Percentiles rank a stretch among this genome's conserved stretches.
Evolutionary conservation across 352 stramenopile species (phyloP).

Genomic region (Phytophthora aleatoria): DNA sequence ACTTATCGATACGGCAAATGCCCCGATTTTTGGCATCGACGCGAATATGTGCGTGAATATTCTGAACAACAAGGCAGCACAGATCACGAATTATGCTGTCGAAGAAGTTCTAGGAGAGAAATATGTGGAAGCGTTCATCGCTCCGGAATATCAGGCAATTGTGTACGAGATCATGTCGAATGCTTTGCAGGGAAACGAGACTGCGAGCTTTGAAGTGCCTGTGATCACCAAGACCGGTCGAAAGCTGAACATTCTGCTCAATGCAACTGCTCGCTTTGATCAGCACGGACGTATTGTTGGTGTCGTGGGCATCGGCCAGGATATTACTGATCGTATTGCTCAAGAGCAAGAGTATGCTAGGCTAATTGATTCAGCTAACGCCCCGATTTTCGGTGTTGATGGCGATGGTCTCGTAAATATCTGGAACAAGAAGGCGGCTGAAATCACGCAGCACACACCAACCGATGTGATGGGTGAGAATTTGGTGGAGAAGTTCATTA

Average conservation of each 20-base stretch:
- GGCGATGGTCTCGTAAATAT: slow-evolving; percentile 61
- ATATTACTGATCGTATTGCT: slow-evolving; percentile 54
- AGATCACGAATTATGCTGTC: slow-evolving; percentile 56
- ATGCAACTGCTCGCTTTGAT: slow-evolving; percentile 57
- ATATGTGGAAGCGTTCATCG: slow-evolving; percentile 66
- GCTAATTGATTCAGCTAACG: slow-evolving; percentile 74
- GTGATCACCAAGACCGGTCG: slow-evolving; percentile 52
- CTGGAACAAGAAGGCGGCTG: slow-evolving; percentile 65
- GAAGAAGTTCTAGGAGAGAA: slow-evolving; percentile 66
- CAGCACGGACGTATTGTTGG: slow-evolving; percentile 52
- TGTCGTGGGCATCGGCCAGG: slow-evolving; percentile 64
- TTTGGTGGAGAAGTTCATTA: slow-evolving; percentile 66
- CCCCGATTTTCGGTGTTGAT: slow-evolving; percentile 78
- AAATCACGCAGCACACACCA: slow-evolving; percentile 58
- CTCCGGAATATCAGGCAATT: slow-evolving; percentile 51
- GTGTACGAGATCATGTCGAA: slow-evolving; percentile 59
- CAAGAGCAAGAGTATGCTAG: slow-evolving; percentile 72
- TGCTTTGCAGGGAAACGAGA: slow-evolving; percentile 57
- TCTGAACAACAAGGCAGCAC: slow-evolving; percentile 63
- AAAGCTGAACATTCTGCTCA: slow-evolving; percentile 53
- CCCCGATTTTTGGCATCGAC: slow-evolving; percentile 76
- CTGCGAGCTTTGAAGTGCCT: slow-evolving; percentile 71
- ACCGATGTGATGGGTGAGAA: slow-evolving; percentile 65
- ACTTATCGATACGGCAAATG: slow-evolving; percentile 78
- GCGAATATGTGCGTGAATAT: slow-evolving; percentile 66